Conservation (phyloP, 805 yeast species). For the Yarrowia sp. region DNA sequence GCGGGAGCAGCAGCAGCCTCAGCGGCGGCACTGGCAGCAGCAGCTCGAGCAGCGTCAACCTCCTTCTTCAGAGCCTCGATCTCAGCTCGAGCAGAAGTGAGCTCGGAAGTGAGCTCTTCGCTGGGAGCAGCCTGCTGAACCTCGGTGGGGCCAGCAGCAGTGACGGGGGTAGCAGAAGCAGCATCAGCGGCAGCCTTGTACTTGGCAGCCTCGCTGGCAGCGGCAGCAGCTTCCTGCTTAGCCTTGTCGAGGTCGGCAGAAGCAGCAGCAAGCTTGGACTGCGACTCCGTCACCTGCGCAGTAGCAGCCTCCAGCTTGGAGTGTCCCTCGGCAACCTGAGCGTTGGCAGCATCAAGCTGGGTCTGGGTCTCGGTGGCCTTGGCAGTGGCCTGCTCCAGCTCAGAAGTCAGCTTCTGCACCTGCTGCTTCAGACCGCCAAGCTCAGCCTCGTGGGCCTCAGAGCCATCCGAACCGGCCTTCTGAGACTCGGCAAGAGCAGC, state of each 20-base stretch:
- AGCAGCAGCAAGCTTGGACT: constrained; percentile 28
- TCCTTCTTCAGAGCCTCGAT: constrained; percentile 24
- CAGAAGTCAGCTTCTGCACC: not conserved
- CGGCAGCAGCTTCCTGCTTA: not conserved
- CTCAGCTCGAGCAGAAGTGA: constrained; percentile 16
- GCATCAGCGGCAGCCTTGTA: not conserved
- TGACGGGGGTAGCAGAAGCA: not conserved
- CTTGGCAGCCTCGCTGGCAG: not conserved
- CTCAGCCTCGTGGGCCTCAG: not conserved
- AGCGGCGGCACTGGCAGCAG: not conserved
- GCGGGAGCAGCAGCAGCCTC: not conserved
- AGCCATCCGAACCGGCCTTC: not conserved
- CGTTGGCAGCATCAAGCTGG: constrained; percentile 25
- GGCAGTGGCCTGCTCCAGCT: constrained; percentile 20
- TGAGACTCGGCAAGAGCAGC: not conserved
- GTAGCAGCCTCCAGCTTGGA: constrained; percentile 33
- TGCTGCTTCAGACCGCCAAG: not conserved
- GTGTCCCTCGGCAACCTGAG: constrained; percentile 32
- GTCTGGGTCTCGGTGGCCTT: constrained; percentile 27
- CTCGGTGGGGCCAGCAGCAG: too few species aligned
- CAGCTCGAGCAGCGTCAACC: constrained; percentile 10
- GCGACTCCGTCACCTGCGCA: constrained; percentile 27
- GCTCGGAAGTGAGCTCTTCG: not conserved
- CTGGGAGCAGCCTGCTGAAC: not conserved
- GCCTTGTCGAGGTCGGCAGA: not conserved